Evolutionary conservation across 78 protist genomes (phyloP), one percentile per base, ranked within the genome.

Genomic region (Emiliania huxleyi): DNA sequence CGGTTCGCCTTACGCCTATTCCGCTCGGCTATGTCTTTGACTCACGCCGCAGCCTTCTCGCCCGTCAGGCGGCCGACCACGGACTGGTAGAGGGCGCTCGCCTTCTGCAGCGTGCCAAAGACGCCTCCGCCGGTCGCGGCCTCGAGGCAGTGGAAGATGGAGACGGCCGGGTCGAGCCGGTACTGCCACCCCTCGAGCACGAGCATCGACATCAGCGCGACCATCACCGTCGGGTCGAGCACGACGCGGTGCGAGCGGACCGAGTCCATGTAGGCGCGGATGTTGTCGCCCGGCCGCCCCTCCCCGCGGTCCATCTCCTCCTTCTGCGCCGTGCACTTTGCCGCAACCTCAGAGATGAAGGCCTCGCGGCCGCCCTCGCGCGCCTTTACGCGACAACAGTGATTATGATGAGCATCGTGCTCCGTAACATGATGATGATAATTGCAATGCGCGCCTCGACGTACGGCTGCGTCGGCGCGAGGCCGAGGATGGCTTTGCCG

Each of bases 181-280:
- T 8, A 29, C 81, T 71, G 81, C 81, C 81, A 71, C 45, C 81
- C 81, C 22, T 71, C 81, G 37, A 71, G 42, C 35, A 71, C 81
- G 18, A 71, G 5, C 81, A 71, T 71, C 1, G 43, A 35, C 81
- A 71, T 71, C 42, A 71, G 81, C 45, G 81, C 81, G 18, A 71
- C 81, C 81, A 71, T 71, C 81, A 71, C 81, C 19, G 81, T 71
- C n/a, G 81, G 81, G 43, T 71, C 81, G 44, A 71, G 81, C 29
- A 26, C 42, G 18, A 71, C 81, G 18, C 42, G 15, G 81, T 37
- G 42, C n/a, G 15, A 2, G 18, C 81, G 81, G 11, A 71, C 81
- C 81, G 81, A 71, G 43, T 26, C 81, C 81, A 71, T 71, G 81
- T n/a, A 71, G 18, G 43, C 3, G 42, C 81, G 81, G 81, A 71